Percentiles rank a stretch among this genome's conserved stretches.
Conservation (phyloP, 371 early-diverging fungal genomes). For the Quaeritorhiza haematococci region DNA sequence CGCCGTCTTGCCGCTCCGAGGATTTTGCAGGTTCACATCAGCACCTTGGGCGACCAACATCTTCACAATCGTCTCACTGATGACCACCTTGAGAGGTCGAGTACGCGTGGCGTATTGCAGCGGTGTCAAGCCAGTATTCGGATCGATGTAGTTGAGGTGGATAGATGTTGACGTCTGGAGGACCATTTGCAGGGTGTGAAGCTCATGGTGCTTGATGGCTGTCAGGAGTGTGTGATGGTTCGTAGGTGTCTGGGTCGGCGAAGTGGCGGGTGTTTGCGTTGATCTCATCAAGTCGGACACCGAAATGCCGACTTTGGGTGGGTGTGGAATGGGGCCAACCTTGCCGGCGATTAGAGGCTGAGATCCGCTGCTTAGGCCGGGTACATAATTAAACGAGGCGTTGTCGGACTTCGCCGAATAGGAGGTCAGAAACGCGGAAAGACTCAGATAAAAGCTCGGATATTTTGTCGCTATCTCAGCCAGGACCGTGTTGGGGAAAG, state of each 20-base stretch:
- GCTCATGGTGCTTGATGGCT: constrained; percentile 56
- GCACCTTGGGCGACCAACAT: constrained; percentile 63
- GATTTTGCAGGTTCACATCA: constrained; percentile 61
- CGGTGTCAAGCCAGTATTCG: constrained; percentile 58
- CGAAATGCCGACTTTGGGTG: background rate
- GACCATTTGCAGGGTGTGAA: constrained; percentile 47
- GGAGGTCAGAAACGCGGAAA: constrained; percentile 11
- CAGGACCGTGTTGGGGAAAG: constrained; percentile 5
- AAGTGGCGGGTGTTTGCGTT: constrained; percentile 36
- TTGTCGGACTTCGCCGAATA: background rate
- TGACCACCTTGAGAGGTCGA: constrained; percentile 54
- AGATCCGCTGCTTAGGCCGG: background rate
- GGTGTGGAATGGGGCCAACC: background rate
- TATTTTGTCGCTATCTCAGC: constrained; percentile 4
- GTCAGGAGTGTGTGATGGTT: constrained; percentile 25
- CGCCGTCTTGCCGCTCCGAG: constrained; percentile 48
- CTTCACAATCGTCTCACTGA: constrained; percentile 42
- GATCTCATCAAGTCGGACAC: constrained; percentile 15
- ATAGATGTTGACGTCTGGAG: constrained; percentile 43
- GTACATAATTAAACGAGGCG: background rate
- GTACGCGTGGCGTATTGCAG: constrained; percentile 61
- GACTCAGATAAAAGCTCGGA: background rate
- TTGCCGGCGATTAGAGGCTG: too few relatives aligned
- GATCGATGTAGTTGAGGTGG: constrained; percentile 56
- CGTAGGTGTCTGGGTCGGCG: constrained; percentile 31